These are phyloP conservation scores for Aethionema arabicum DNA, from an alignment of 345 rosid genomes.

Conservation along the genomic window DNA sequence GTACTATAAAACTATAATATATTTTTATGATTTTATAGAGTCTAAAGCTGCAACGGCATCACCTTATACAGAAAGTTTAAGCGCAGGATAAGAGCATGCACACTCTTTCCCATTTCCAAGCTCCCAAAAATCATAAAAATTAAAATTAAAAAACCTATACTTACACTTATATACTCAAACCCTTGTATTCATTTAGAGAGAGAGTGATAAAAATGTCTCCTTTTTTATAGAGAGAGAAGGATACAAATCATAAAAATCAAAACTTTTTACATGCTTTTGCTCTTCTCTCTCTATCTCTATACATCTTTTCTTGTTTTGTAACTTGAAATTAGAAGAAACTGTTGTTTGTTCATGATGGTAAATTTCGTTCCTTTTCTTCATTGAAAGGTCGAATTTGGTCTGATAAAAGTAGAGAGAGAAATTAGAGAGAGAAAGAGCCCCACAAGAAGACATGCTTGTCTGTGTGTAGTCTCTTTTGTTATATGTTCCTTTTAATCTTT, in stretches of 20 bases:
- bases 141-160: constrained; percentile 17
- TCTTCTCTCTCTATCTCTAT: constrained; percentile 23
- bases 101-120: constrained; percentile 54
- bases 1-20: constrained; percentile 23
- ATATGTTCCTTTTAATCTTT: constrained; percentile 36
- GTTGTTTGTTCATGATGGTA: constrained; percentile 31
- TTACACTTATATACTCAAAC: constrained; percentile 21
- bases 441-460: constrained; percentile 46
- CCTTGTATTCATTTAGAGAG: constrained; percentile 18
- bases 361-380: constrained; percentile 38
- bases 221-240: constrained; percentile 15
- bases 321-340: constrained; percentile 30
- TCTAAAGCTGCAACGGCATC: constrained; percentile 87
- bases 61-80: constrained; percentile 58
- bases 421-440: constrained; percentile 36
- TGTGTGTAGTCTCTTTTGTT: constrained; percentile 41
- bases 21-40: constrained; percentile 38
- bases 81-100: constrained; percentile 67
- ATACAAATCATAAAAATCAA: constrained; percentile 1
- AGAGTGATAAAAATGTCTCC: constrained; percentile 25
- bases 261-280: constrained; percentile 11
- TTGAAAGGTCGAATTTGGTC: constrained; percentile 59
- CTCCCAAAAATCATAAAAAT: background rate
- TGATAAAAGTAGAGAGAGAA: constrained; percentile 32
- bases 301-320: constrained; percentile 35